Conservation (phyloP, 2,329 filamentous ascomycete genomes). For the Exserohilum rostratum region DNA sequence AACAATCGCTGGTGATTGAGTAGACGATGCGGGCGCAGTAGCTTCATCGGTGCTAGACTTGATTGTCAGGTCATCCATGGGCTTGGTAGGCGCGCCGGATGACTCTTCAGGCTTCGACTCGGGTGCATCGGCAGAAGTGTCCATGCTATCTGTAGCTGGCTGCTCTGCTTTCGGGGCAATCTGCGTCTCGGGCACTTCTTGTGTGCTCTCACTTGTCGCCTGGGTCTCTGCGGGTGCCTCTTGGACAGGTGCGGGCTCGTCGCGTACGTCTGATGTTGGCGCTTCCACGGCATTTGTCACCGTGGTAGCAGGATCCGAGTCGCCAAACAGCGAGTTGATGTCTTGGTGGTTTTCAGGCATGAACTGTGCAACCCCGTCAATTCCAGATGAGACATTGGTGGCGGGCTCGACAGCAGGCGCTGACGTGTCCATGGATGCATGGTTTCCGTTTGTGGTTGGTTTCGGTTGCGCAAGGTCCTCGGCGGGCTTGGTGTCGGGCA, state of each 20-base stretch:
- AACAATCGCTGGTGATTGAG: constrained; percentile 30
- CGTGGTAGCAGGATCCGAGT: constrained; percentile 34
- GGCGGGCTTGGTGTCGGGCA: constrained; percentile 22
- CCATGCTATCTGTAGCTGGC: constrained; percentile 34
- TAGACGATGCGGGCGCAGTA: constrained; percentile 19
- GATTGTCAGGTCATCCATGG: constrained; percentile 43
- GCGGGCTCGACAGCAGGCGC: constrained; percentile 43
- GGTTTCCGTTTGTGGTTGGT: constrained; percentile 41
- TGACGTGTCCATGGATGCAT: constrained; percentile 28
- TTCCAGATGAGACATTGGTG: constrained; percentile 52
- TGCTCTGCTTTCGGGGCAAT: constrained; percentile 20
- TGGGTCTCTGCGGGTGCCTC: constrained; percentile 23
- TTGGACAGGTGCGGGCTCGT: constrained; percentile 28
- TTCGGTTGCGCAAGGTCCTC: constrained; percentile 30
- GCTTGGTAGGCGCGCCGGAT: constrained; percentile 37
- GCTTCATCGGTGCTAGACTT: constrained; percentile 27
- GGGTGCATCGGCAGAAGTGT: constrained; percentile 27
- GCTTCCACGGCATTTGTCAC: constrained; percentile 51
- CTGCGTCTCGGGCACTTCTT: constrained; percentile 41
- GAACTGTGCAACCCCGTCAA: constrained; percentile 52
- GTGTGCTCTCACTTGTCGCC: constrained; percentile 33
- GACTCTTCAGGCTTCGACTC: constrained; percentile 18
- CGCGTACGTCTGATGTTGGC: constrained; percentile 45
- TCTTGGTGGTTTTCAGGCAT: constrained; percentile 50
- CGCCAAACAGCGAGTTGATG: constrained; percentile 49